phyloP scores from a whole-genome alignment of 2,329 filamentous ascomycete species.

The Xylaria hypoxylon region DNA sequence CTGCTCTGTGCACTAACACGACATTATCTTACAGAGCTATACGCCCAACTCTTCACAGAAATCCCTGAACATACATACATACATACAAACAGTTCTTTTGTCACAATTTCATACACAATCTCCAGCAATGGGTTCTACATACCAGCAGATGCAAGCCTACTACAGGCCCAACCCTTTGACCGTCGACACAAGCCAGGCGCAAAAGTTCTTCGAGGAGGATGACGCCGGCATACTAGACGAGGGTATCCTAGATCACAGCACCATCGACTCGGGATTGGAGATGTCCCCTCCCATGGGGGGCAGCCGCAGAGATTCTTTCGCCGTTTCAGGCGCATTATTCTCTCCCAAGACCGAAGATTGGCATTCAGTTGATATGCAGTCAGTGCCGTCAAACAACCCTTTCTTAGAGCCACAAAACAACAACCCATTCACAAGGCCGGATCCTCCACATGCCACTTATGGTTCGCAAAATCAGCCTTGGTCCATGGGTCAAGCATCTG shows the following conservation, averaged over 20 bases:
- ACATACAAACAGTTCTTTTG: slow-evolving; percentile 37
- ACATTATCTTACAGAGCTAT: slow-evolving; percentile 42
- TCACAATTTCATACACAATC: slow-evolving; percentile 37
- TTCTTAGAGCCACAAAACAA: slow-evolving; percentile 70
- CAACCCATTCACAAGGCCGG: slow-evolving; percentile 76
- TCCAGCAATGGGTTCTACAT: slow-evolving; percentile 63
- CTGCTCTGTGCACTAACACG: slow-evolving; percentile 46
- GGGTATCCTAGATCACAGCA: slow-evolving; percentile 68
- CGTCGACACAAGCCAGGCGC: slow-evolving; percentile 65
- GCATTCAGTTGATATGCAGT: slow-evolving; percentile 74
- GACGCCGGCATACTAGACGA: slow-evolving; percentile 71
- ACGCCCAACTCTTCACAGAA: slow-evolving; percentile 33
- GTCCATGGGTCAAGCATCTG: slow-evolving; percentile 74
- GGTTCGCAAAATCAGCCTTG: slow-evolving; percentile 62
- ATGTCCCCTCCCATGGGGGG: slow-evolving; percentile 72
- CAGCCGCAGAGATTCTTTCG: slow-evolving; percentile 73
- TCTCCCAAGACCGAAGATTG: slow-evolving; percentile 74
- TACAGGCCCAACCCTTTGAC: slow-evolving; percentile 63
- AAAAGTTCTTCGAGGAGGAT: slow-evolving; percentile 72
- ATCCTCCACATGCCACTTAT: slow-evolving; percentile 60
- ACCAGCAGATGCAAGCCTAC: slow-evolving; percentile 62
- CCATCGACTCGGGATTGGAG: slow-evolving; percentile 70
- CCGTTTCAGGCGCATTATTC: slow-evolving; percentile 68
- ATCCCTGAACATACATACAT: slow-evolving; percentile 14
- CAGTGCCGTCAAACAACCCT: slow-evolving; percentile 71